Conservation (phyloP, 768 basidiomycete genomes). For the Mycena amicta region DNA sequence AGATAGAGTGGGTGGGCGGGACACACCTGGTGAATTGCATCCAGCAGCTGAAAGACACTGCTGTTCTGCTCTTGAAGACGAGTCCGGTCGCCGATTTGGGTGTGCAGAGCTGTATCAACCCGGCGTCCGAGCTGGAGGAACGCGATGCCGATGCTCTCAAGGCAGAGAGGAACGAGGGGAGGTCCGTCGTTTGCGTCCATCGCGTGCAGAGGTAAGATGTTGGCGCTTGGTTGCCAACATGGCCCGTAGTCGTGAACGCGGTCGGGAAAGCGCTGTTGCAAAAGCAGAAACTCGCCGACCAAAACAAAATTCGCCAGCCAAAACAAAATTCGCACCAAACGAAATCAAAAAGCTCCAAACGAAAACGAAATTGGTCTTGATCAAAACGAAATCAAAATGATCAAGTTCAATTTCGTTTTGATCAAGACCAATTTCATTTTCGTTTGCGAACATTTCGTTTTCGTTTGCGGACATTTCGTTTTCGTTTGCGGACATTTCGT, state of each 20-base stretch:
- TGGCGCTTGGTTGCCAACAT: neutral
- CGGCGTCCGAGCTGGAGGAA: slow-evolving; percentile 16
- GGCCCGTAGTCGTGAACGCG: neutral
- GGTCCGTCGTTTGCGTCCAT: neutral
- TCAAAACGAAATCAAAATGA: neutral
- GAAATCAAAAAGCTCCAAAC: neutral
- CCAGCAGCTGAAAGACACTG: slow-evolving; percentile 3
- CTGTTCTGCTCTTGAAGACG: neutral
- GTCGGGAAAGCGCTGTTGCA: too few relatives aligned
- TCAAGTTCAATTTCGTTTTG: neutral
- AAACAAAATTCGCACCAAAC: neutral
- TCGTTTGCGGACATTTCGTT: neutral
- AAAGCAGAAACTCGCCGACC: too few relatives aligned
- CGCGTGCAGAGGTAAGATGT: neutral
- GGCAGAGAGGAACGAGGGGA: slow-evolving; percentile 3
- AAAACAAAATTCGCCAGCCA: too few relatives aligned
- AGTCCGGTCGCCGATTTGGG: slow-evolving; percentile 13
- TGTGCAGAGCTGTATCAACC: slow-evolving; percentile 13
- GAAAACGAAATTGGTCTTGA: neutral
- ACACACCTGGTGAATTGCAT: slow-evolving; percentile 4
- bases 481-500: neutral
- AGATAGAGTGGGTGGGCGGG: neutral
- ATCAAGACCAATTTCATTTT: neutral
- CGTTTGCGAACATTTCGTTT: neutral
- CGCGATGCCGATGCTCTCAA: slow-evolving; percentile 25